Percentiles rank a stretch among this genome's conserved stretches.
Evolutionary conservation across 2,329 filamentous ascomycete species (phyloP).

Genomic region (Sporothrix globosa): DNA sequence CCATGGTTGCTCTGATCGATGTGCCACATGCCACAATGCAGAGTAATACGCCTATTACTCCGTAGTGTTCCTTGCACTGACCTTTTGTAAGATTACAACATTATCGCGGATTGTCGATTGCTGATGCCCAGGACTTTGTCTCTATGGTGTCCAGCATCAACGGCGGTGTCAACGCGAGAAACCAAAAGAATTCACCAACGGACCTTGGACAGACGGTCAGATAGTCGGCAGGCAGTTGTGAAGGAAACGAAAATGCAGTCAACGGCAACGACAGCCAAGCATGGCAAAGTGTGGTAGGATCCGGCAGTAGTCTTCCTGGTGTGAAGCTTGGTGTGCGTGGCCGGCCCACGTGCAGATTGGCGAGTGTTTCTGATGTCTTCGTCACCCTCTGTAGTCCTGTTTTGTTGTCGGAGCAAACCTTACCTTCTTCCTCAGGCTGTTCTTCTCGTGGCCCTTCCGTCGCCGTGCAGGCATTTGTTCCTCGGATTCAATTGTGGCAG

Average conservation of each 20-base stretch:
- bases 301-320: conserved; percentile 12
- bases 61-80: no score
- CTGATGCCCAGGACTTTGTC: no score
- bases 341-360: background rate
- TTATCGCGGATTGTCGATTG: background rate
- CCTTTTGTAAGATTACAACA: background rate
- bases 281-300: background rate
- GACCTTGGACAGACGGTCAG: no score
- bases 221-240: background rate
- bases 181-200: no score
- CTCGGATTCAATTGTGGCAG: background rate
- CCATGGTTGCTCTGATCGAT: background rate
- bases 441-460: no score
- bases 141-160: no score
- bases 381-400: background rate
- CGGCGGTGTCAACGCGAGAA: no score
- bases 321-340: no score
- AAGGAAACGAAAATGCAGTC: background rate
- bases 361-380: background rate
- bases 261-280: background rate
- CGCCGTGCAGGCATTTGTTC: no score
- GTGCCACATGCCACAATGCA: background rate
- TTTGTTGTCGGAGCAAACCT: background rate
- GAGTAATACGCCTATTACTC: no score
- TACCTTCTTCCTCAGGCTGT: background rate